Conservation (phyloP, 208 protist genomes). For the Hexamita inflata region DNA sequence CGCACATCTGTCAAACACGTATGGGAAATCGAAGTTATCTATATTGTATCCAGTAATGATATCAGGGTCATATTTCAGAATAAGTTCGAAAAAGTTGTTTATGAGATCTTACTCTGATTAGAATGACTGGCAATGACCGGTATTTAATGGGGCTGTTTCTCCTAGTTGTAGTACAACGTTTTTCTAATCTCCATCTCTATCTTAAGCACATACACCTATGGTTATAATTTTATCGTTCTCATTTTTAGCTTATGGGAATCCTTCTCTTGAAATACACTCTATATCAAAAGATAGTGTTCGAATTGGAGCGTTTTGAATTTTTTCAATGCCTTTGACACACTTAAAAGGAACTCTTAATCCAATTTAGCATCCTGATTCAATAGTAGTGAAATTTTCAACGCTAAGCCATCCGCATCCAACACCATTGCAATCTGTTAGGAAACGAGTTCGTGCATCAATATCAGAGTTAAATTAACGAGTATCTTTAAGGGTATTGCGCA, state of each 20-base stretch:
- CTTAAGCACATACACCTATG: neutral
- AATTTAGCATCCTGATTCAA: neutral
- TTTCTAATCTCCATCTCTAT: neutral
- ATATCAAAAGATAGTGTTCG: constrained; percentile 7
- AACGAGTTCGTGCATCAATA: neutral
- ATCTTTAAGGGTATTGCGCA: neutral
- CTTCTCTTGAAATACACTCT: neutral
- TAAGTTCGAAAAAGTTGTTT: constrained; percentile 55
- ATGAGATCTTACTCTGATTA: constrained; percentile 67
- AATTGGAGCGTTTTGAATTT: neutral
- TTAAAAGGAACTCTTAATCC: too few species aligned
- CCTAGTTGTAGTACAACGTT: neutral
- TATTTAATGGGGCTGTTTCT: constrained; percentile 19
- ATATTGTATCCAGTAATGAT: constrained; percentile 98
- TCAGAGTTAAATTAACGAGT: neutral
- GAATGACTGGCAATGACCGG: constrained; percentile 65
- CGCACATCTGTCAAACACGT: constrained; percentile 79
- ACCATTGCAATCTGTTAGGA: neutral
- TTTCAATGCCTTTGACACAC: neutral
- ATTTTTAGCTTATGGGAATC: neutral
- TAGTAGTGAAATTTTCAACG: neutral
- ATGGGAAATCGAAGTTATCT: constrained; percentile 96
- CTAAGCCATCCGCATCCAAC: neutral
- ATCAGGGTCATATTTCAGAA: constrained; percentile 66
- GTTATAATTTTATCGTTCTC: neutral